Evolutionary conservation across 2,329 filamentous ascomycete genomes (phyloP).

Genomic region (Aspergillus sp.): DNA sequence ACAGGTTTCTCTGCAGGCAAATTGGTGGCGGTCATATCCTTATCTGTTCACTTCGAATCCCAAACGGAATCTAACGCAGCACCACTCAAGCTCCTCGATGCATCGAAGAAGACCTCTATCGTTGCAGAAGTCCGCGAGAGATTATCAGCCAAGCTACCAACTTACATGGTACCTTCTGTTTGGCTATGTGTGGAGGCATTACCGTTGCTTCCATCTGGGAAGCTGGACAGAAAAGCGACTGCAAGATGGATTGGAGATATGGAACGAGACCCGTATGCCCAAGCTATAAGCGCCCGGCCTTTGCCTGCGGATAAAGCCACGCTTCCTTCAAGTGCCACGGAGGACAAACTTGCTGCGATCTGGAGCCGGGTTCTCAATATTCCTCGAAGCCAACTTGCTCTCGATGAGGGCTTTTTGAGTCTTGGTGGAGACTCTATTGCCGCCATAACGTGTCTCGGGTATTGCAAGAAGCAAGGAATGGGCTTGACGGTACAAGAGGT

Average conservation of each 20-base stretch:
- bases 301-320: conserved; percentile 3
- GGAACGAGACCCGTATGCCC: conserved; percentile 29
- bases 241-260: conserved; percentile 35
- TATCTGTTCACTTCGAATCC: conserved; percentile 24
- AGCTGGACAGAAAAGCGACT: conserved; percentile 47
- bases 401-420: conserved; percentile 45
- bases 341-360: conserved; percentile 34
- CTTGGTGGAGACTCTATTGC: conserved; percentile 54
- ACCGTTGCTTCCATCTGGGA: conserved; percentile 49
- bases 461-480: conserved; percentile 50
- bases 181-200: conserved; percentile 50
- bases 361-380: conserved; percentile 46
- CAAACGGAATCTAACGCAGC: conserved; percentile 20
- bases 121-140: conserved; percentile 32
- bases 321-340: conserved; percentile 27
- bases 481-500: conserved; percentile 52
- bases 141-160: conserved; percentile 40
- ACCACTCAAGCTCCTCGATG: conserved; percentile 29
- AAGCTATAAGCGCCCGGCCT: not conserved
- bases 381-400: conserved; percentile 32
- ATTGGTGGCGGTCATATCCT: conserved; percentile 36
- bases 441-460: conserved; percentile 52
- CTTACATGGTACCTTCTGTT: conserved; percentile 51
- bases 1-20: conserved; percentile 35
- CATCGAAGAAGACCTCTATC: conserved; percentile 22